A percentile compares a stretch with the other conserved stretches of the same genome.
Evolutionary conservation across 2,329 filamentous ascomycete genomes (phyloP).

Genomic region (Myrmaecium sp.): DNA sequence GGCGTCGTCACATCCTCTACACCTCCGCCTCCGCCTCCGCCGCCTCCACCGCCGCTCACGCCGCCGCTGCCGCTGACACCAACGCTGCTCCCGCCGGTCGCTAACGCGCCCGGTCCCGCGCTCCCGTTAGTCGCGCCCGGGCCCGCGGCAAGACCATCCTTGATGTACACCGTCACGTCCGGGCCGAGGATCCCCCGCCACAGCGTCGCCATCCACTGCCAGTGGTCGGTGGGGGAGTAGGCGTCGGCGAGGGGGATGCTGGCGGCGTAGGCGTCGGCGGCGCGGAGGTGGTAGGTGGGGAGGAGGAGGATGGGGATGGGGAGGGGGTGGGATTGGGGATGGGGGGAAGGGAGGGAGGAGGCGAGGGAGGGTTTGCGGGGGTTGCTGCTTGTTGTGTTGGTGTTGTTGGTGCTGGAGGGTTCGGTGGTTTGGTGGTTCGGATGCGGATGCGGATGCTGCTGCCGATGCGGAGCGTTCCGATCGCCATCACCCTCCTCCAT

Average conservation of each 20-base stretch:
- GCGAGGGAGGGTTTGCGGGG: neutral
- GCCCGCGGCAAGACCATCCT: conserved; percentile 10
- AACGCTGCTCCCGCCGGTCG: neutral
- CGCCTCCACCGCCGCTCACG: too few relatives aligned
- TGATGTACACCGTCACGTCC: conserved; percentile 60
- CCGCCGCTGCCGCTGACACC: too few relatives aligned
- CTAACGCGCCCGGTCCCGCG: neutral
- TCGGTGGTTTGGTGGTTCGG: conserved; percentile 27
- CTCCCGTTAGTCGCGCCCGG: neutral
- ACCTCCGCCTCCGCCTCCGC: neutral
- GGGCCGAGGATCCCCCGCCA: conserved; percentile 77
- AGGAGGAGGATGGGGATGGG: conserved; percentile 52
- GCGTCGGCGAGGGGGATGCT: conserved; percentile 57
- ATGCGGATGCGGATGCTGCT: conserved; percentile 37
- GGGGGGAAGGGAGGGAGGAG: neutral
- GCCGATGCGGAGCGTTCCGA: conserved; percentile 1
- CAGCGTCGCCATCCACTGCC: conserved; percentile 91
- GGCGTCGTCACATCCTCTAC: neutral
- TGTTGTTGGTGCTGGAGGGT: too few relatives aligned
- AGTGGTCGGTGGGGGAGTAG: conserved; percentile 76
- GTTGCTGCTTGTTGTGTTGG: too few relatives aligned
- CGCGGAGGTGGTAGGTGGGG: conserved; percentile 62
- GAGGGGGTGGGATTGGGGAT: neutral
- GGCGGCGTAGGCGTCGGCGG: conserved; percentile 59
- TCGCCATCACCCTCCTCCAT: conserved; percentile 9